Conservation (phyloP, 371 early-diverging fungal genomes). For the Rhizopus stolonifer region DNA sequence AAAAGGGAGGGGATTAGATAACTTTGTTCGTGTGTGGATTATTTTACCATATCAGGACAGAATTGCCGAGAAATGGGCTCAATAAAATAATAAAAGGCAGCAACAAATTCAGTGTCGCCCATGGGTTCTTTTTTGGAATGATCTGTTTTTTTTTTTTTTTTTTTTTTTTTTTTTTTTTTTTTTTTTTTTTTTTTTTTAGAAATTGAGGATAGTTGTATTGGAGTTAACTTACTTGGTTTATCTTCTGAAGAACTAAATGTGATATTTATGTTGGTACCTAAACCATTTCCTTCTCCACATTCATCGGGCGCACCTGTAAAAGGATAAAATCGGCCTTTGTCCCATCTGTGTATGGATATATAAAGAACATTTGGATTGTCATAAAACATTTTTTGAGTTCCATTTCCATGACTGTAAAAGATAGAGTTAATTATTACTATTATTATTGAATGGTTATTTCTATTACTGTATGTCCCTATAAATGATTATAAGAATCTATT, state of each 20-base stretch:
- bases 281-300: constrained; percentile 53
- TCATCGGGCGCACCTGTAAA: constrained; percentile 59
- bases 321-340: constrained; percentile 62
- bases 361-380: constrained; percentile 67
- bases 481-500: neutral
- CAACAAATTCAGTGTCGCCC: constrained; percentile 69
- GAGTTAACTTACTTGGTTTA: constrained; percentile 45
- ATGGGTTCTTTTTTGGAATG: constrained; percentile 41
- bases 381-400: constrained; percentile 67
- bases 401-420: constrained; percentile 58
- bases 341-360: constrained; percentile 68
- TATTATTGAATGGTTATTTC: neutral
- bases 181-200: too few relatives aligned
- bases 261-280: constrained; percentile 64
- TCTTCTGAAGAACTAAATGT: constrained; percentile 51
- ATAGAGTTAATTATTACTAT: neutral
- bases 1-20: too few relatives aligned
- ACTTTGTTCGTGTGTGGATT: too few relatives aligned
- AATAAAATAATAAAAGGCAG: constrained; percentile 63
- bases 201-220: neutral
- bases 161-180: too few relatives aligned
- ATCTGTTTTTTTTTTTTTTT: neutral
- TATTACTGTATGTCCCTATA: constrained; percentile 68
- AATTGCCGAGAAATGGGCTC: constrained; percentile 64
- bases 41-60: constrained; percentile 63